Base-by-base conservation (phyloP, 2,329 filamentous ascomycete genomes). In the Phyllosticta ampelicida region DNA sequence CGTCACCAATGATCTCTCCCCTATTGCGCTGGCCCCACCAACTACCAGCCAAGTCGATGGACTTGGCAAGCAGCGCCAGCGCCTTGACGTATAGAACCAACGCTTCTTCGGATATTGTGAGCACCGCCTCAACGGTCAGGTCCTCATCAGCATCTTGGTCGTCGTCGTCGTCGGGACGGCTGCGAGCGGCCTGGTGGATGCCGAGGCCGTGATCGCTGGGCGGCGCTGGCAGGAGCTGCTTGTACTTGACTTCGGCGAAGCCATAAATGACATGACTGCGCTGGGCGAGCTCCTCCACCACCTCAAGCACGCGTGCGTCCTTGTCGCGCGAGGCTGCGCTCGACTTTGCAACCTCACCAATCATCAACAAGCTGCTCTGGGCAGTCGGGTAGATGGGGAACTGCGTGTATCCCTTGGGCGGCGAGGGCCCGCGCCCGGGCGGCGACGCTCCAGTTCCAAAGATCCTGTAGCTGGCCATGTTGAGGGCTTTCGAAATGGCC, bases 161-260 rank as follows among this genome's bases (percentile, higher is more conserved):
- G 4, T 71, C 70, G n/a, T 78, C 74, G 4, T 71, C 70, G 3
- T 86, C 83, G 9, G 75, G 68, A 3, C 54, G 54, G 19, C 28
- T 28, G 10, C 53, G 50, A 75, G 70, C 67, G 51, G 60, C 66
- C 49, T 62, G 67, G 54, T 74, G 75, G 50, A 78, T 75, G 6
- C 86, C 85, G 3, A 90, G 78, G 5, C 83, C 84, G 63, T 87
- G 84, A 53, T 89, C 84, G 63, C 81, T 82, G 1, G 92, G 94
- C 1, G 89, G 85, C 51, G 94, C 76, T 2, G 94, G 94, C 54
- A 96, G 83, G n/a, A 99, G 80, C 72, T 99, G 94, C 72, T 95
- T 94, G 74, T 95, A 96, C 73, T 99, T 99, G 68, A 99, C 92
- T 74, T 99, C 92, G 5, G 94, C 94, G 72, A 99, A 97, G 2